These are phyloP conservation scores for Cladophialophora immunda DNA, from an alignment of 2,329 filamentous ascomycete genomes.

Conservation along the genomic window DNA sequence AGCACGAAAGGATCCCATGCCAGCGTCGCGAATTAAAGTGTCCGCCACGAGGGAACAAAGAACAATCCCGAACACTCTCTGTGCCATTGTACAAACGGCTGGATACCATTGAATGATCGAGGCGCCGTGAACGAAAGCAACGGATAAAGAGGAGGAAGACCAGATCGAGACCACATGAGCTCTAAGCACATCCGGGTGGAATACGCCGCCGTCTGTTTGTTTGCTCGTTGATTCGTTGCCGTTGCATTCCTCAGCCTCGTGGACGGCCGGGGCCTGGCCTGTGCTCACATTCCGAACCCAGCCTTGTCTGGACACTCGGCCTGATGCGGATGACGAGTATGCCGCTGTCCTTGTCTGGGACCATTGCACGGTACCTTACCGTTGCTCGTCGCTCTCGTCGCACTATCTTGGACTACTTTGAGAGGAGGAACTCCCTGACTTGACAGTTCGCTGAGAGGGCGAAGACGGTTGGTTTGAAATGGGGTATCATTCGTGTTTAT, in stretches of 20 bases:
- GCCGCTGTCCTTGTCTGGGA: not conserved
- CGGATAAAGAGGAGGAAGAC: not conserved
- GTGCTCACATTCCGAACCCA: not conserved
- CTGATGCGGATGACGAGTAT: not conserved
- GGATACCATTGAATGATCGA: not conserved
- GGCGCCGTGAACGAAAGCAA: not conserved
- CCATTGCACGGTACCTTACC: not conserved
- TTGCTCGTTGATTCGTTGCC: not conserved
- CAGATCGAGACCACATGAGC: not conserved
- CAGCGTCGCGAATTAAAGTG: too few relatives aligned
- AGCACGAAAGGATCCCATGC: too few relatives aligned
- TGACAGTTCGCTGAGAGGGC: not conserved
- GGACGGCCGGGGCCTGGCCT: not conserved
- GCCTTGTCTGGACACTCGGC: not conserved
- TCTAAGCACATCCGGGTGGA: not conserved
- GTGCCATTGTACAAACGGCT: not conserved
- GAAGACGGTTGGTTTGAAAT: not conserved
- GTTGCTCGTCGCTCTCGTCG: not conserved
- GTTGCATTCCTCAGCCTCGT: not conserved
- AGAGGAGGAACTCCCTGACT: not conserved
- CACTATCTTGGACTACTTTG: not conserved
- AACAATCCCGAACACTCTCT: not conserved
- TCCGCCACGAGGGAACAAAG: not conserved
- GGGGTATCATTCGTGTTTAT: constrained; percentile 1
- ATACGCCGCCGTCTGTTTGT: not conserved